These are phyloP conservation scores for Pseudogymnoascus sp. DNA, from an alignment of 2,329 filamentous ascomycete genomes.

Conservation along the genomic window DNA sequence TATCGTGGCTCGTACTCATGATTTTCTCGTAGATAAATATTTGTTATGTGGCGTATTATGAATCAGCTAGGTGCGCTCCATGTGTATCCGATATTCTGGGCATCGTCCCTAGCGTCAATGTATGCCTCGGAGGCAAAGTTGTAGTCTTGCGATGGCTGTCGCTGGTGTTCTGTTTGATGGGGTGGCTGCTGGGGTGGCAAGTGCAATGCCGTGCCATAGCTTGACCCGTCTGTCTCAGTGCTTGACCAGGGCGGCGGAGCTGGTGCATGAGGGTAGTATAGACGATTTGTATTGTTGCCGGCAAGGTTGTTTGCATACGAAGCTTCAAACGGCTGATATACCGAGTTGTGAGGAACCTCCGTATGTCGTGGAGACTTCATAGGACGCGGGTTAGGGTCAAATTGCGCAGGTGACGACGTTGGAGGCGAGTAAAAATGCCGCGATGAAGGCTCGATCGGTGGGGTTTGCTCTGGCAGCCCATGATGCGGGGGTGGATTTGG, in stretches of 20 bases:
- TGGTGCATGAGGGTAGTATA: conserved; percentile 6
- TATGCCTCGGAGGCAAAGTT: neutral
- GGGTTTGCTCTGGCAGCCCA: neutral
- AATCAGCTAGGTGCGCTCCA: neutral
- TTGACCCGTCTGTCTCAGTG: neutral
- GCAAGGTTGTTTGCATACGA: neutral
- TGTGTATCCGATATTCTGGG: conserved; percentile 1
- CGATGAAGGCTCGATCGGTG: neutral
- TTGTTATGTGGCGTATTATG: neutral
- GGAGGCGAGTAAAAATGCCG: conserved; percentile 1
- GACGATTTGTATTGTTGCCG: neutral
- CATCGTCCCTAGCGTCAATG: neutral
- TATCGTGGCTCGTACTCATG: conserved; percentile 1
- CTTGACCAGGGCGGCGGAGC: neutral
- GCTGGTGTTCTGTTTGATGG: neutral
- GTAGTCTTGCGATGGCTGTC: neutral
- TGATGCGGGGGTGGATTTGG: neutral
- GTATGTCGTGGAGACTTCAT: conserved; percentile 27
- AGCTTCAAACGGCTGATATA: neutral
- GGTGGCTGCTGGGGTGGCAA: neutral
- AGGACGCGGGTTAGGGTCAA: conserved; percentile 26
- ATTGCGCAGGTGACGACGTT: conserved; percentile 1
- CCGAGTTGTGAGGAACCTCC: neutral
- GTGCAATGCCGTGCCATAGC: neutral
- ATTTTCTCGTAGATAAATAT: neutral